Evolutionary conservation across 768 basidiomycete genomes (phyloP), one percentile per base, ranked within the genome.

Genomic region (Serendipita sp.): DNA sequence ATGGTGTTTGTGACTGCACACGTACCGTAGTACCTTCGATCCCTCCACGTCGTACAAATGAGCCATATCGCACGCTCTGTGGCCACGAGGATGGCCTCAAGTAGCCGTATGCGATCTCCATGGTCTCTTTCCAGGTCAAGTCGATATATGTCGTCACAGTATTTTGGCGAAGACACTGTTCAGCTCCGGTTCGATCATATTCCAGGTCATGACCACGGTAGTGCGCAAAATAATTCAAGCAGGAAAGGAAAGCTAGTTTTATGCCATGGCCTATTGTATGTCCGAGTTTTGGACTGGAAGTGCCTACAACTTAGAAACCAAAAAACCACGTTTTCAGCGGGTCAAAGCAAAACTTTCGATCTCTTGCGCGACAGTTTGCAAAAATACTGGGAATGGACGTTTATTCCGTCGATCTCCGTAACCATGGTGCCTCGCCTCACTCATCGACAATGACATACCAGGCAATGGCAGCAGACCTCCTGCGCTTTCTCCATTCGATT

Each of bases 291-390:
- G 18, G 13, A 23, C 23, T 23, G 0, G 23, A 5, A 40, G 40
- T 0, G 8, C 31, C 48, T 6, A 18, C 48, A 16, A 52, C 18
- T 52, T 52, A 10, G 6, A 33, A 6, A 23, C 16, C 31, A 0
- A n/a, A 60, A 31, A 29, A 27, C 11, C n/a, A 8, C 29, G 6
- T 52, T 33, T 37, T 34, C 68, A 92, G 89, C 68, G 91, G 91
- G 0, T 90, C 86, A 44, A 92, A 93, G 71, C 82, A 91, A 65
- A 95, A 95, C 71, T 96, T 91, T 90, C 76, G 80, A 3, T 88
- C 88, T 0, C 77, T 95, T 3, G 81, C 87, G 3, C 90, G 88
- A 68, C 81, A 83, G 0, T 84, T 96, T 66, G 76, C 80, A n/a
- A 76, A 78, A 36, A 81, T 83, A 62, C 76, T 90, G 0, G 72